Percentiles rank a stretch among this genome's conserved stretches.
Conservation (phyloP, 768 basidiomycete species). For the Cyclocybe aegerita region DNA sequence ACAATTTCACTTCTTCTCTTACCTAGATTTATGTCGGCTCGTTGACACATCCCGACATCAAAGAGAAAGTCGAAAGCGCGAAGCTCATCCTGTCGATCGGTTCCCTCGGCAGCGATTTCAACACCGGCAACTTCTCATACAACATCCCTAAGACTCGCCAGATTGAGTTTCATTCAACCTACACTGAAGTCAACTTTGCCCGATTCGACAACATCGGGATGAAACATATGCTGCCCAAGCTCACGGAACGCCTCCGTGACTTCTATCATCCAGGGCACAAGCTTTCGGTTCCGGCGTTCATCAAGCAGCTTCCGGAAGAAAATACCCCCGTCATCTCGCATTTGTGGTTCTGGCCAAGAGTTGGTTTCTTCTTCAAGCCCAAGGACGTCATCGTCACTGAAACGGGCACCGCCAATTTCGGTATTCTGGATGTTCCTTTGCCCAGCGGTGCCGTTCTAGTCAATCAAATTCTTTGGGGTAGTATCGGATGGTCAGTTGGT, state of each 20-base stretch:
- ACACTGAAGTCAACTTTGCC: slow-evolving; percentile 66
- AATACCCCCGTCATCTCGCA: slow-evolving; percentile 62
- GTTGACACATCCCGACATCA: slow-evolving; percentile 63
- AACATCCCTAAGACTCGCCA: slow-evolving; percentile 57
- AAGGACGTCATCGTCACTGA: slow-evolving; percentile 84
- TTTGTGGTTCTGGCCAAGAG: slow-evolving; percentile 80
- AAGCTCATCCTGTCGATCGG: slow-evolving; percentile 79
- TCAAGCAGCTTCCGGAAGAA: slow-evolving; percentile 48
- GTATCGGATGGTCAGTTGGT: slow-evolving; percentile 89
- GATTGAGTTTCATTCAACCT: slow-evolving; percentile 77
- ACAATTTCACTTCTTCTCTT: background rate
- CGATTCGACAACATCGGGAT: slow-evolving; percentile 67
- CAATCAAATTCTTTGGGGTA: slow-evolving; percentile 86
- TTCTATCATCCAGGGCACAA: slow-evolving; percentile 38
- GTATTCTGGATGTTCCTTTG: slow-evolving; percentile 77
- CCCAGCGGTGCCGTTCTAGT: slow-evolving; percentile 68
- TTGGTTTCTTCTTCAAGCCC: slow-evolving; percentile 68
- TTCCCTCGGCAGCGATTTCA: slow-evolving; percentile 74
- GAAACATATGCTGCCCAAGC: slow-evolving; percentile 74
- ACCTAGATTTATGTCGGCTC: slow-evolving; percentile 74
- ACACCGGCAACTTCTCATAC: slow-evolving; percentile 86
- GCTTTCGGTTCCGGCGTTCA: slow-evolving; percentile 46
- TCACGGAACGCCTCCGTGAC: slow-evolving; percentile 52
- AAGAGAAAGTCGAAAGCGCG: slow-evolving; percentile 70
- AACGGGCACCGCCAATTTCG: slow-evolving; percentile 90